phyloP scores from a whole-genome alignment of 371 early-diverging fungal species.

The Rhizopus microsporus region DNA sequence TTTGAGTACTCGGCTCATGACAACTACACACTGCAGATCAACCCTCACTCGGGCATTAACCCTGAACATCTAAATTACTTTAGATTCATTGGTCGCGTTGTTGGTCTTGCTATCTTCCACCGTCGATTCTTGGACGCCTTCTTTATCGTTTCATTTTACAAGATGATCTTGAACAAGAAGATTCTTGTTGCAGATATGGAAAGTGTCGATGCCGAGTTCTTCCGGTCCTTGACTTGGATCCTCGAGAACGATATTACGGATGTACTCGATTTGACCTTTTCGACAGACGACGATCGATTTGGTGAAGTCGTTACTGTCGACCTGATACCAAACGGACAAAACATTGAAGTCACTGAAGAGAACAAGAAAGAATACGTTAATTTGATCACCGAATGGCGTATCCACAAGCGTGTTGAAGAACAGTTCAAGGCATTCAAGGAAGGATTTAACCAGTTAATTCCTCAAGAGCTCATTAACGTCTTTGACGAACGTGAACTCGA shows the following conservation, averaged over 20 bases:
- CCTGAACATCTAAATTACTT: slow-evolving; percentile 98
- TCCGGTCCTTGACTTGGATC: slow-evolving; percentile 93
- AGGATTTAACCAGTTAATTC: slow-evolving; percentile 97
- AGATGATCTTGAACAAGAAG: slow-evolving; percentile 91
- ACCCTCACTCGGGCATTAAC: slow-evolving; percentile 93
- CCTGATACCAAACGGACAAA: slow-evolving; percentile 87
- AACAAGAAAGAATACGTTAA: slow-evolving; percentile 76
- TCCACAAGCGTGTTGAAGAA: slow-evolving; percentile 86
- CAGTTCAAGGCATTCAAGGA: slow-evolving; percentile 93
- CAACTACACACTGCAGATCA: slow-evolving; percentile 96
- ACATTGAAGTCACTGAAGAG: slow-evolving; percentile 45
- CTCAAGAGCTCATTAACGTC: slow-evolving; percentile 88
- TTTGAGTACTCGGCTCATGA: slow-evolving; percentile 98
- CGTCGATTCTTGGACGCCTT: slow-evolving; percentile 95
- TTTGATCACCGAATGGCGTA: slow-evolving; percentile 83
- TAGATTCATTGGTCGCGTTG: slow-evolving; percentile 96
- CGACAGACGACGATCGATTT: slow-evolving; percentile 92
- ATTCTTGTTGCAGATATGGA: slow-evolving; percentile 93
- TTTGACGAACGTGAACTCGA: slow-evolving; percentile 99
- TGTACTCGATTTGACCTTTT: slow-evolving; percentile 88
- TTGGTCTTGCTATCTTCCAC: slow-evolving; percentile 97
- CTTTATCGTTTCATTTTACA: slow-evolving; percentile 96
- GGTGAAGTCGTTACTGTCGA: slow-evolving; percentile 91
- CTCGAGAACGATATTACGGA: slow-evolving; percentile 91
- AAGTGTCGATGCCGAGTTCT: slow-evolving; percentile 93